phyloP scores from a whole-genome alignment of 2,329 filamentous ascomycete species.

The Acrocalymma vagum region DNA sequence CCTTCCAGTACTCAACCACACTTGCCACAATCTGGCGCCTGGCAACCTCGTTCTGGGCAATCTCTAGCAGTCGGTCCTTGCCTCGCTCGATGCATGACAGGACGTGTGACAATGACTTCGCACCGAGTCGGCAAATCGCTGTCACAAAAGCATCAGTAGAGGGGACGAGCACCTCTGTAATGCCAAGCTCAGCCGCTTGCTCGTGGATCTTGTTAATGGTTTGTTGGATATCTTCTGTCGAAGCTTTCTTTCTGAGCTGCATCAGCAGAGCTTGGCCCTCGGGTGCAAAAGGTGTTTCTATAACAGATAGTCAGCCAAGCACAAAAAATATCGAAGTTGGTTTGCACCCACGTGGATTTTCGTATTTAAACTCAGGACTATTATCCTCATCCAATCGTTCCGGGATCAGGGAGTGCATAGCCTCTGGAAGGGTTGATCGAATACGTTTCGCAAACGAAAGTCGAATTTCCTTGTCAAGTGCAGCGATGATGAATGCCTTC shows the following conservation, averaged over 20 bases:
- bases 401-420: slow-evolving; percentile 82
- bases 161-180: slow-evolving; percentile 79
- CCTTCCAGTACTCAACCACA: slow-evolving; percentile 91
- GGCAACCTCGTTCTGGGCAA: slow-evolving; percentile 76
- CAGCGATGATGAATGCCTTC: slow-evolving; percentile 91
- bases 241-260: slow-evolving; percentile 82
- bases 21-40: slow-evolving; percentile 88
- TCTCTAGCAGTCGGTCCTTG: slow-evolving; percentile 84
- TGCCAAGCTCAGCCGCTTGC: slow-evolving; percentile 73
- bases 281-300: slow-evolving; percentile 80
- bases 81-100: slow-evolving; percentile 95
- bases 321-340: background rate
- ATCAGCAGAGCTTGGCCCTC: slow-evolving; percentile 85
- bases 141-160: slow-evolving; percentile 95
- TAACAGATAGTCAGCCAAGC: slow-evolving; percentile 7
- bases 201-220: slow-evolving; percentile 82
- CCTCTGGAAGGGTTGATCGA: slow-evolving; percentile 87
- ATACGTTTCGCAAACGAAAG: slow-evolving; percentile 96
- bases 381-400: slow-evolving; percentile 92
- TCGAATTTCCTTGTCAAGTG: slow-evolving; percentile 95
- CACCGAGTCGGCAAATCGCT: slow-evolving; percentile 89
- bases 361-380: slow-evolving; percentile 94
- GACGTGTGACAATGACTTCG: slow-evolving; percentile 95
- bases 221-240: slow-evolving; percentile 85
- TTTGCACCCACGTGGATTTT: slow-evolving; percentile 69